Percentiles rank a stretch among this genome's conserved stretches.
Evolutionary conservation across 2,329 filamentous ascomycete genomes (phyloP).

Genomic region (Cercospora sp.): DNA sequence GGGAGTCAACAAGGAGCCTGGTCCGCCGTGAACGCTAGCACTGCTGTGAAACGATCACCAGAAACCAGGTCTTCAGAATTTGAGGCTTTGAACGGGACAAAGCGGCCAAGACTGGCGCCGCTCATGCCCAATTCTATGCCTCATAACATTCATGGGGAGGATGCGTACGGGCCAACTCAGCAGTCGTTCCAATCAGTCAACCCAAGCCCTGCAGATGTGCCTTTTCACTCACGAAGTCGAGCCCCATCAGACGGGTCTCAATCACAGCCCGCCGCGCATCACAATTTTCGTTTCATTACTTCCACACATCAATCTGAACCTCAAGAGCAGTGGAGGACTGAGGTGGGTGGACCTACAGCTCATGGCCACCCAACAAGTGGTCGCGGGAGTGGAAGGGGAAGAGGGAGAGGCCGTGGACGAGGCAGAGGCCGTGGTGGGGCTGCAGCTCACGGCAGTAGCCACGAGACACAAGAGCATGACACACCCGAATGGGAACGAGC

Average conservation of each 20-base stretch:
- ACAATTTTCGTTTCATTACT: slow-evolving; percentile 38
- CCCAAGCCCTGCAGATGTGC: slow-evolving; percentile 17
- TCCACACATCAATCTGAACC: slow-evolving; percentile 34
- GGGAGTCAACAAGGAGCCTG: slow-evolving; percentile 40
- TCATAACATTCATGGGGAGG: slow-evolving; percentile 36
- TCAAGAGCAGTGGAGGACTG: slow-evolving; percentile 36
- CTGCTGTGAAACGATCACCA: slow-evolving; percentile 45
- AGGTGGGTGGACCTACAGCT: slow-evolving; percentile 20
- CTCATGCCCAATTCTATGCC: slow-evolving; percentile 39
- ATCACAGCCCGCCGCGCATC: slow-evolving; percentile 28
- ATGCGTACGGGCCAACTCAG: slow-evolving; percentile 24
- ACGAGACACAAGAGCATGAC: slow-evolving; percentile 34
- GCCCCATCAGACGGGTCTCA: slow-evolving; percentile 37
- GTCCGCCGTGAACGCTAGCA: slow-evolving; percentile 48
- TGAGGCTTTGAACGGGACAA: slow-evolving; percentile 43
- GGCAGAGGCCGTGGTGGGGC: slow-evolving; percentile 45
- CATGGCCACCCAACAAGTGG: slow-evolving; percentile 9
- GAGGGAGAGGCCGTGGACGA: slow-evolving; percentile 42
- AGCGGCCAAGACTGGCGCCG: slow-evolving; percentile 47
- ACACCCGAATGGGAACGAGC: slow-evolving; percentile 46
- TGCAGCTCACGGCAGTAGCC: slow-evolving; percentile 6
- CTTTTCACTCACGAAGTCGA: slow-evolving; percentile 34
- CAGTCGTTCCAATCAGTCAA: slow-evolving; percentile 19
- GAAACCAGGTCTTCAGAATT: slow-evolving; percentile 36
- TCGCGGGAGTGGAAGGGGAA: slow-evolving; percentile 27